These are phyloP conservation scores for Paraleonurus japonicus DNA, from an alignment of 257 asterid species.

Conservation along the genomic window DNA sequence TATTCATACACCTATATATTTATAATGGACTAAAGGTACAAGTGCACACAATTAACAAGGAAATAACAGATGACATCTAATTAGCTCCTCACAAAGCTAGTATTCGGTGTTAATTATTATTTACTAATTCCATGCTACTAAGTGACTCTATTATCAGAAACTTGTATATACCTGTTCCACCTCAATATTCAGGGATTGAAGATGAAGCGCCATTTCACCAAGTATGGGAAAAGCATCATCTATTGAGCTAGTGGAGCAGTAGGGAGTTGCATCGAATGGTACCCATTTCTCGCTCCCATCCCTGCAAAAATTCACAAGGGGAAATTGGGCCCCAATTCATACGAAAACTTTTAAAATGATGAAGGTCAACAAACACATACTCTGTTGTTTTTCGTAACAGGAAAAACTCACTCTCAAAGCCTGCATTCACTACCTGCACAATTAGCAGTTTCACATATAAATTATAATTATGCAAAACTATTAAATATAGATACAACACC, in stretches of 20 bases:
- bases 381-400: conserved; percentile 55
- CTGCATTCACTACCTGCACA: conserved; percentile 84
- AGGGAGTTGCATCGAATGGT: conserved; percentile 71
- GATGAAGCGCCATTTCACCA: conserved; percentile 60
- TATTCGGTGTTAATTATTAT: no score
- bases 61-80: no score
- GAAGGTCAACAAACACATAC: conserved; percentile 42
- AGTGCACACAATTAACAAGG: no score
- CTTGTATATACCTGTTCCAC: conserved; percentile 74
- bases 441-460: conserved; percentile 27
- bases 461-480: conserved; percentile 25
- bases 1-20: background rate
- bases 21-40: background rate
- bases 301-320: conserved; percentile 40
- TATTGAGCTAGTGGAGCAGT: conserved; percentile 71
- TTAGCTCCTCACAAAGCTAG: no score
- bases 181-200: conserved; percentile 66
- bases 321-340: conserved; percentile 23
- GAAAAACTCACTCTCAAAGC: conserved; percentile 86
- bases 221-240: conserved; percentile 86
- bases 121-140: no score
- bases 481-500: background rate
- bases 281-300: conserved; percentile 84
- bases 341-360: conserved; percentile 6
- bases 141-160: conserved; percentile 14